phyloP scores from a whole-genome alignment of 768 basidiomycete genomes.

The Suillus brevipes region DNA sequence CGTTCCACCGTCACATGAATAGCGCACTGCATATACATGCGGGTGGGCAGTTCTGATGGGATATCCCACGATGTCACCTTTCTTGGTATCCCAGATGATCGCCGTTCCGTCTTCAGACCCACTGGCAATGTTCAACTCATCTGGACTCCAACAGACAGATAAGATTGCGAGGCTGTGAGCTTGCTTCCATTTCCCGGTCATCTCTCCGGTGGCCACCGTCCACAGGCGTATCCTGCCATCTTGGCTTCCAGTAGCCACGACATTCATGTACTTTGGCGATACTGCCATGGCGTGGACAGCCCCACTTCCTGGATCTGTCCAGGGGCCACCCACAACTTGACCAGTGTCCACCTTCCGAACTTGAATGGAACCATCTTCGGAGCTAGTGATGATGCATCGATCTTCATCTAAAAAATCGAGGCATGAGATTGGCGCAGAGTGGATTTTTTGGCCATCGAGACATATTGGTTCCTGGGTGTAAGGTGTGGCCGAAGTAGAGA shows the following conservation, averaged over 20 bases:
- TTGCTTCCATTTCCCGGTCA: neutral
- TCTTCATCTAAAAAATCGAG: neutral
- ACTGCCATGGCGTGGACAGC: neutral
- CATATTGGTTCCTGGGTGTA: neutral
- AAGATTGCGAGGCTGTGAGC: neutral
- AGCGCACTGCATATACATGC: neutral
- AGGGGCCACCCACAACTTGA: neutral
- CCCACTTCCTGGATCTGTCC: neutral
- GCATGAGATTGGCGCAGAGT: neutral
- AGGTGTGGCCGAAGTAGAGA: no score
- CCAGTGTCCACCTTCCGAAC: neutral
- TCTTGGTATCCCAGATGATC: neutral
- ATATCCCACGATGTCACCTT: neutral
- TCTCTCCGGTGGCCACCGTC: neutral
- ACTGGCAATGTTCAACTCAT: neutral
- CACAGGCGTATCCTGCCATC: neutral
- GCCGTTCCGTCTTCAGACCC: constrained; percentile 3
- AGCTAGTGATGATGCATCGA: neutral
- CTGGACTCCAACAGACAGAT: constrained; percentile 2
- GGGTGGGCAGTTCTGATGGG: neutral
- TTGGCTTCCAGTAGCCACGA: neutral
- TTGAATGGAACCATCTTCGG: neutral
- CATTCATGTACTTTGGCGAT: neutral
- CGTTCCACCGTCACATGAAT: neutral
- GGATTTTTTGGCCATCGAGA: neutral